Evolutionary conservation across 257 asterid genomes (phyloP), one percentile per base, ranked within the genome.

Genomic region (Salvia hispanica): DNA sequence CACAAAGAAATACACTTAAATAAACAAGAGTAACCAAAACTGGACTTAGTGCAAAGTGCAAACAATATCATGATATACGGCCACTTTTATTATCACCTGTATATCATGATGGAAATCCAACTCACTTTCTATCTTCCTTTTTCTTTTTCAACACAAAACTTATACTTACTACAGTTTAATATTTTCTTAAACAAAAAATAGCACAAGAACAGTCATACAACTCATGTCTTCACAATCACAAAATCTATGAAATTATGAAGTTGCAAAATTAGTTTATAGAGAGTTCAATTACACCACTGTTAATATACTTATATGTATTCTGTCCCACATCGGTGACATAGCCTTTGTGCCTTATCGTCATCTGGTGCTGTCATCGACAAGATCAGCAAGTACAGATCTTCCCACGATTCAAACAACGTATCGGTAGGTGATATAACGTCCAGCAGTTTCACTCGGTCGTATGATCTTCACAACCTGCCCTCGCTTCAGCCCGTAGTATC

Each of bases 381-480:
- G 54, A 45, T 7, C 45, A 39, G 16, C 10, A 7, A 15, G 48
- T 58, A 36, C 5, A 16, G n/a, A 52, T 64, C 45, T 57, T 48
- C 16, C 40, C 46, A 44, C 44, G 12, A 58, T 56, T 86, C 86
- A 91, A 13, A 84, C 91, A 8, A 88, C 97, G 44, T 74, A 88
- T 47, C 96, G 76, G 67, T 91, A 91, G 6, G 96, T 86, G 62
- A 91, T 84, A 53, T 91, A 88, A 25, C 89, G 90, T 0, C 97
- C 96, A 53, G 96, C 96, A 58, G 97, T 91, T 77, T 91, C 97
- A 79, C 97, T 91, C 11, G 96, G 88, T 37, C 95, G 86, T 67
- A 81, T 88, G 10, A 91, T 86, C 74, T 85, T 91, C 59, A 86
- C 90, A 9, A 91, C 93, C 43, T 91, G 91, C 11, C 91, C 88